phyloP scores from a whole-genome alignment of 2,329 filamentous ascomycete species.

The Monilinia fructigena region DNA sequence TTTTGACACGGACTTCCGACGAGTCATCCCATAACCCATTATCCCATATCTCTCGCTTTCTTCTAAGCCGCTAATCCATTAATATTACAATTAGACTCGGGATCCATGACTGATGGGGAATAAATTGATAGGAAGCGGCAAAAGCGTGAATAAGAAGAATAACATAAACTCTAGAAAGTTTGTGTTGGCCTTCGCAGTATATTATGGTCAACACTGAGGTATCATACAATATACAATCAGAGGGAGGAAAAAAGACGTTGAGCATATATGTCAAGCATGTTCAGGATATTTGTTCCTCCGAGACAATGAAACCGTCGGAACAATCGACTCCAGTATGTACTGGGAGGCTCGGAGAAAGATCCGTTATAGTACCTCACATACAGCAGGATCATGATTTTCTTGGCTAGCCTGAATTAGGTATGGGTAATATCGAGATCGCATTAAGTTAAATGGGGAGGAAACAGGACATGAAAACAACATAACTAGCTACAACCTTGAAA shows the following conservation, averaged over 20 bases:
- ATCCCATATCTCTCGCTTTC: slow-evolving; percentile 20
- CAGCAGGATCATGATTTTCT: slow-evolving; percentile 6
- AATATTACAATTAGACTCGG: slow-evolving; percentile 19
- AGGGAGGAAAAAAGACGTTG: slow-evolving; percentile 16
- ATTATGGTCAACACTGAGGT: not conserved
- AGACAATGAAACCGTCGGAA: slow-evolving; percentile 16
- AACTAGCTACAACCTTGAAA: slow-evolving; percentile 12
- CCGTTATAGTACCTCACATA: slow-evolving; percentile 22
- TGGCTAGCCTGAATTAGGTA: slow-evolving; percentile 5
- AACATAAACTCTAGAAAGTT: not conserved
- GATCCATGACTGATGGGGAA: not conserved
- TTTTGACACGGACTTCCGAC: slow-evolving; percentile 17
- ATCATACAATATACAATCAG: slow-evolving; percentile 2
- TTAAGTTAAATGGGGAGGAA: slow-evolving; percentile 5
- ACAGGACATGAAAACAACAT: not conserved
- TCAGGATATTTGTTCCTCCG: slow-evolving; percentile 23
- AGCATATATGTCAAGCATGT: slow-evolving; percentile 11
- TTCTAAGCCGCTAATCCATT: slow-evolving; percentile 12
- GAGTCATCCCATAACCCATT: slow-evolving; percentile 13
- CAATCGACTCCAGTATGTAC: slow-evolving; percentile 3
- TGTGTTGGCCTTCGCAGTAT: not conserved
- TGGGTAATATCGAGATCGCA: slow-evolving; percentile 16
- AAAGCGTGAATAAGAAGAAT: slow-evolving; percentile 32
- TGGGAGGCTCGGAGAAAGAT: slow-evolving; percentile 15
- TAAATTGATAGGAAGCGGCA: slow-evolving; percentile 31